These are phyloP conservation scores for Pachysandra terminalis DNA, from an alignment of 164 flowering plant genomes.

Conservation along the genomic window DNA sequence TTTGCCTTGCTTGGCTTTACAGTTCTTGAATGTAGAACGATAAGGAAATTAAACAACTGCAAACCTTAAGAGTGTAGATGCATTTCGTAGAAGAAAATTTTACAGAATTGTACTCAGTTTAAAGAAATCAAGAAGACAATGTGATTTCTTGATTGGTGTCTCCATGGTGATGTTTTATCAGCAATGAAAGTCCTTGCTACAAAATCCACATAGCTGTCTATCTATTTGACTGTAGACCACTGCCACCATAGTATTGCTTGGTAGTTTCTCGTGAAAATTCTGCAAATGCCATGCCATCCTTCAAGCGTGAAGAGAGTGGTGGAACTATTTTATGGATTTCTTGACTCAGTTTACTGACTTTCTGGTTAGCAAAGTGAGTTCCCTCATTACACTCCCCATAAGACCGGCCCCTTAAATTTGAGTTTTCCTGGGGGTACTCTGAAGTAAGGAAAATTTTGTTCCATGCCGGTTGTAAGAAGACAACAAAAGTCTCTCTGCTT, in stretches of 20 bases:
- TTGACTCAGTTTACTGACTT: slow-evolving; percentile 13
- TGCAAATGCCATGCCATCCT: slow-evolving; percentile 93
- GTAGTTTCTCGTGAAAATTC: slow-evolving; percentile 84
- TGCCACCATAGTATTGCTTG: slow-evolving; percentile 80
- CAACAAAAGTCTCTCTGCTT: slow-evolving; percentile 88
- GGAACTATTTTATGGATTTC: slow-evolving; percentile 60
- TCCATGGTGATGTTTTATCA: neutral
- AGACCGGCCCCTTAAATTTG: slow-evolving; percentile 4
- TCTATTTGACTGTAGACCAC: slow-evolving; percentile 75
- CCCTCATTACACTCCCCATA: slow-evolving; percentile 7
- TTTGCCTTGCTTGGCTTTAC: neutral
- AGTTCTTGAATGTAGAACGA: slow-evolving; percentile 1
- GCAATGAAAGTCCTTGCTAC: neutral
- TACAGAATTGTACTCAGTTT: slow-evolving; percentile 1
- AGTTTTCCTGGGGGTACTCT: slow-evolving; percentile 27
- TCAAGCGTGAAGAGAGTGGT: slow-evolving; percentile 62
- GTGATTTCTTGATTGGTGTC: neutral
- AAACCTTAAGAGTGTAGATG: slow-evolving; percentile 1
- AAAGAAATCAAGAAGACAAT: neutral
- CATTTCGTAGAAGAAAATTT: slow-evolving; percentile 8
- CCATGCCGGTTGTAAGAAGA: slow-evolving; percentile 94
- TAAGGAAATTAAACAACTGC: neutral
- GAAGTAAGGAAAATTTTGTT: slow-evolving; percentile 49
- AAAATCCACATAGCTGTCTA: slow-evolving; percentile 7
- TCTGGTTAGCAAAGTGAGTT: slow-evolving; percentile 5